phyloP scores from a whole-genome alignment of 805 yeast species.

The Starmerella ratchasimensis region DNA sequence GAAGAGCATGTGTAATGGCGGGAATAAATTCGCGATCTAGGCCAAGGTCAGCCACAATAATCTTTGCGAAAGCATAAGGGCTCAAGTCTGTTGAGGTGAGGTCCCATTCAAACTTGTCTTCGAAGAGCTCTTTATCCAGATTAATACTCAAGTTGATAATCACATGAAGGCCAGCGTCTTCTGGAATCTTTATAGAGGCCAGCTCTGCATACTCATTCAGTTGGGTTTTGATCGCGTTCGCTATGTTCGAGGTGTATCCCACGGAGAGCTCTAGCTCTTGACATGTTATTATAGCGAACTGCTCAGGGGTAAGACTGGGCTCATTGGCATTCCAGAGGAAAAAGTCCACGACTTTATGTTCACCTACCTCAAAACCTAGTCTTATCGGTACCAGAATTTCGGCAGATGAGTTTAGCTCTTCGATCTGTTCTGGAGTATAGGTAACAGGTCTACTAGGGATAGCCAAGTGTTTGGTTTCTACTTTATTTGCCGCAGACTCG shows the following conservation, averaged over 20 bases:
- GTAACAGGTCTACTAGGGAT: conserved; percentile 29
- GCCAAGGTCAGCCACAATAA: conserved; percentile 75
- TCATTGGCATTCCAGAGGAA: conserved; percentile 66
- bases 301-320: conserved; percentile 52
- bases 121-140: conserved; percentile 68
- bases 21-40: conserved; percentile 73
- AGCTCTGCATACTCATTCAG: conserved; percentile 58
- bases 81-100: conserved; percentile 37
- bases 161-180: conserved; percentile 54
- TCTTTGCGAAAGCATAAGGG: conserved; percentile 74
- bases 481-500: conserved; percentile 19
- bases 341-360: conserved; percentile 43
- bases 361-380: conserved; percentile 45
- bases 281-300: conserved; percentile 61
- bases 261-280: conserved; percentile 71
- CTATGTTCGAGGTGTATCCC: conserved; percentile 45
- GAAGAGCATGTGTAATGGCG: conserved; percentile 75
- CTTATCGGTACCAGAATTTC: conserved; percentile 51
- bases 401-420: conserved; percentile 31
- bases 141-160: conserved; percentile 70
- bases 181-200: conserved; percentile 53
- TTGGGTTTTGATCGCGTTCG: conserved; percentile 63
- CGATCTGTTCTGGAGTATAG: conserved; percentile 27
- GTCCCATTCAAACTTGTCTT: conserved; percentile 94
- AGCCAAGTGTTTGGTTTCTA: conserved; percentile 30